These are phyloP conservation scores for Trichomonas tenax DNA, from an alignment of 208 protist species.

Conservation along the genomic window DNA sequence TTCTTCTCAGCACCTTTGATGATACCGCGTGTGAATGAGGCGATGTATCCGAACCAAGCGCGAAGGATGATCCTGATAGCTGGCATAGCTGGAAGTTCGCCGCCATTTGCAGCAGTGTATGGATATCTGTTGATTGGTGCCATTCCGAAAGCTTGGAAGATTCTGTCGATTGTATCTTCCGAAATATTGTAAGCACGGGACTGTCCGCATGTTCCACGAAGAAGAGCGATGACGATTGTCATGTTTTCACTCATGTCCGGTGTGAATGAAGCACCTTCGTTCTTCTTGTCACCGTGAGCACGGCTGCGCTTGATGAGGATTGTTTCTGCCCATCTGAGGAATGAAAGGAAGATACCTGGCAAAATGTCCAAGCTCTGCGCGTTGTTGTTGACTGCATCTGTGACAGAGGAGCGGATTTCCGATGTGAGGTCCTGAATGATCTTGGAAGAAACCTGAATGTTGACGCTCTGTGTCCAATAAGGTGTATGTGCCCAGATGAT, in stretches of 20 bases:
- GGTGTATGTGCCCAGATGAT: not conserved
- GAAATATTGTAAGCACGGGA: not conserved
- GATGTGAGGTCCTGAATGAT: not conserved
- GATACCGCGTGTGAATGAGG: not conserved
- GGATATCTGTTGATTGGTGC: not conserved
- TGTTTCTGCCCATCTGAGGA: not conserved
- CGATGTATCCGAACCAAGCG: not conserved
- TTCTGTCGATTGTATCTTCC: not conserved
- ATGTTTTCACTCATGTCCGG: not conserved
- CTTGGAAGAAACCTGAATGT: not conserved
- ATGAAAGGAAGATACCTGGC: not conserved
- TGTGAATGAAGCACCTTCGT: not conserved
- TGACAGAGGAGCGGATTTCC: not conserved
- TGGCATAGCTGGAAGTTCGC: not conserved
- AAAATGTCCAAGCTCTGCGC: not conserved
- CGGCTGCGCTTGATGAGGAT: not conserved
- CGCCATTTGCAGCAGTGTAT: not conserved
- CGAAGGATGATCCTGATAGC: not conserved
- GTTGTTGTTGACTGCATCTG: not conserved
- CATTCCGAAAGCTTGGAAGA: not conserved
- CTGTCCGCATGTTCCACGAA: not conserved
- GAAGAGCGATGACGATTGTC: not conserved
- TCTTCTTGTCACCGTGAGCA: not conserved
- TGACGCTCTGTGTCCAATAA: not conserved
- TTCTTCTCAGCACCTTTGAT: not conserved